Conservation (phyloP, 495 filamentous ascomycete genomes). For the Podospora conica region DNA sequence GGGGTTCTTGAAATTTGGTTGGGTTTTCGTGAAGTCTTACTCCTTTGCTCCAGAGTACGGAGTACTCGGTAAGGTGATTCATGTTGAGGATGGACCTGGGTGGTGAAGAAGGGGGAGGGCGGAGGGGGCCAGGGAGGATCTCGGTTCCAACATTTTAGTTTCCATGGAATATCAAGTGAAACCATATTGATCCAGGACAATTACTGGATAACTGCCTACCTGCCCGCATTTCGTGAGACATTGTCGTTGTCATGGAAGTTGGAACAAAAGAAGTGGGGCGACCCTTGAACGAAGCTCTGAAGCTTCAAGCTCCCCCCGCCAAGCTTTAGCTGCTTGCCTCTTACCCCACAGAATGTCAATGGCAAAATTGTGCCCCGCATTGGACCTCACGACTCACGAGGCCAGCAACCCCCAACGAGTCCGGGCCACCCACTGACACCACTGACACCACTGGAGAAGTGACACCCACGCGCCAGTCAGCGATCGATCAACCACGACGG, state of each 20-base stretch:
- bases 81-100: background rate
- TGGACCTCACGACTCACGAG: conserved; percentile 1
- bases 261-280: background rate
- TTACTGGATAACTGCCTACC: background rate
- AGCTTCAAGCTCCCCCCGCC: background rate
- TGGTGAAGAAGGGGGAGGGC: background rate
- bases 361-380: conserved; percentile 2
- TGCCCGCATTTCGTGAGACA: background rate
- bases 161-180: background rate
- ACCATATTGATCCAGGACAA: background rate
- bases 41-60: too few species aligned
- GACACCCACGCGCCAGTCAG: background rate
- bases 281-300: background rate
- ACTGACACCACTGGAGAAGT: too few species aligned
- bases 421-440: background rate
- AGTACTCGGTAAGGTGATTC: too few species aligned
- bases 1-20: too few species aligned
- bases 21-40: too few species aligned
- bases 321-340: background rate
- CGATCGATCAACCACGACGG: background rate
- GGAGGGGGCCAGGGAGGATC: too few species aligned
- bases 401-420: background rate
- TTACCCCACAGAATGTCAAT: background rate
- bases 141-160: background rate
- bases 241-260: background rate